Conservation (phyloP, 495 filamentous ascomycete genomes). For the Immersiella caudata region DNA sequence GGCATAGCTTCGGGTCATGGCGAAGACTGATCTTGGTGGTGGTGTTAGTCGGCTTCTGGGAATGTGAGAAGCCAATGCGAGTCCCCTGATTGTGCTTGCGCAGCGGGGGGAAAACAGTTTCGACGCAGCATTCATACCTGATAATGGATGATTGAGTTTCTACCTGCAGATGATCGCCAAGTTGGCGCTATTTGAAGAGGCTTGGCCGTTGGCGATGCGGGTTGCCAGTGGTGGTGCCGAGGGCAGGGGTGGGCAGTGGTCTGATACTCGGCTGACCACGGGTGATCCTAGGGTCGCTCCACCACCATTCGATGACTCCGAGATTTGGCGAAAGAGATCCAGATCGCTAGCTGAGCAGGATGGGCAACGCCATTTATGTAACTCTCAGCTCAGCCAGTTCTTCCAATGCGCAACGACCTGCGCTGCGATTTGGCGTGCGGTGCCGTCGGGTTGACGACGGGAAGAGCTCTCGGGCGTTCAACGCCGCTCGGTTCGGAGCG, state of each 20-base stretch:
- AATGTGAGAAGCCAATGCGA: neutral
- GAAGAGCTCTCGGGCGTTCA: neutral
- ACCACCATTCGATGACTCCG: neutral
- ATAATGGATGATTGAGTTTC: neutral
- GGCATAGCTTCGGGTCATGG: constrained; percentile 1
- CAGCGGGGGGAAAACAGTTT: constrained; percentile 3
- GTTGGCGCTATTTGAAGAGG: neutral
- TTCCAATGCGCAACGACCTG: neutral
- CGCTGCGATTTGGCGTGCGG: neutral
- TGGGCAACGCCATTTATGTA: neutral
- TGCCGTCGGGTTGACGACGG: neutral
- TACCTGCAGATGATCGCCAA: neutral
- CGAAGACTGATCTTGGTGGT: neutral
- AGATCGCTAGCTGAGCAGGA: neutral
- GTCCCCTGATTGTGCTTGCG: neutral
- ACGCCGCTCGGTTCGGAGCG: neutral
- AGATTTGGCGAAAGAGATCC: neutral
- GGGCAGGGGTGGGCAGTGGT: neutral
- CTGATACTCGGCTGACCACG: neutral
- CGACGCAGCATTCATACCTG: constrained; percentile 3
- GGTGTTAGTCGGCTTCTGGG: neutral
- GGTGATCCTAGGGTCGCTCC: neutral
- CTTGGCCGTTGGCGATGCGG: no score
- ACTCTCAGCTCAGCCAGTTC: neutral
- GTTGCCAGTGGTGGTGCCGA: neutral